phyloP scores from a whole-genome alignment of 1,139 yeast genomes.

The Geotrichum klebahnii region DNA sequence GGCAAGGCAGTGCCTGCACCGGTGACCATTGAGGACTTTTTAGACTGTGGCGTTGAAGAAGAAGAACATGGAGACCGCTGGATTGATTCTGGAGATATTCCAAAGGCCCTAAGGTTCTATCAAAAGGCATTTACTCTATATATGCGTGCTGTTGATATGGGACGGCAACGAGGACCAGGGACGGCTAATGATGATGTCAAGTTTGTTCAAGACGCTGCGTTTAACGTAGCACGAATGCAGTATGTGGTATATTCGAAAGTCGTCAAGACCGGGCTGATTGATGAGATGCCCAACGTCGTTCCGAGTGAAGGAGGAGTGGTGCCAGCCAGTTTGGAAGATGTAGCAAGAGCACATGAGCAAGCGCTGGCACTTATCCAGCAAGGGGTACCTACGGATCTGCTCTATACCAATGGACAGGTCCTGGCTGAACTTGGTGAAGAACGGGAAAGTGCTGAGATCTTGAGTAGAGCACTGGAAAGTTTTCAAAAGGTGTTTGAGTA shows the following conservation, averaged over 20 bases:
- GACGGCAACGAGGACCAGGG: constrained; percentile 15
- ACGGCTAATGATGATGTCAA: too few relatives aligned
- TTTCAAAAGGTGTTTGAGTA: constrained; percentile 27
- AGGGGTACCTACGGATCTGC: constrained; percentile 26
- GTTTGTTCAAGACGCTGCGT: constrained; percentile 29
- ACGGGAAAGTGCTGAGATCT: constrained; percentile 22
- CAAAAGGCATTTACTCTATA: constrained; percentile 30
- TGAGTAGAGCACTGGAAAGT: constrained; percentile 25
- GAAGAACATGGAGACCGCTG: constrained; percentile 37
- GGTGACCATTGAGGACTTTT: constrained; percentile 29
- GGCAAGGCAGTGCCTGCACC: constrained; percentile 11
- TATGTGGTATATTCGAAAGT: constrained; percentile 31
- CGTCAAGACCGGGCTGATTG: constrained; percentile 26
- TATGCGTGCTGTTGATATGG: constrained; percentile 23
- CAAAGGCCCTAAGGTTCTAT: constrained; percentile 35
- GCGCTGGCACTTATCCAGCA: constrained; percentile 22
- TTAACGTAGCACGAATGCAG: constrained; percentile 34
- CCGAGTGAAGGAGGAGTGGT: constrained; percentile 18
- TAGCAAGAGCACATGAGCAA: constrained; percentile 25
- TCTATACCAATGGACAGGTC: constrained; percentile 34
- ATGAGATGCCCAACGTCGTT: constrained; percentile 19
- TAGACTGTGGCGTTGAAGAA: constrained; percentile 31
- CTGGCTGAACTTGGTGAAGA: constrained; percentile 33
- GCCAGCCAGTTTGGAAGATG: constrained; percentile 17
- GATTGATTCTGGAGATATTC: constrained; percentile 34